Evolutionary conservation across 2,329 filamentous ascomycete genomes (phyloP), one percentile per base, ranked within the genome.

Genomic region (Paramyrothecium roridum): DNA sequence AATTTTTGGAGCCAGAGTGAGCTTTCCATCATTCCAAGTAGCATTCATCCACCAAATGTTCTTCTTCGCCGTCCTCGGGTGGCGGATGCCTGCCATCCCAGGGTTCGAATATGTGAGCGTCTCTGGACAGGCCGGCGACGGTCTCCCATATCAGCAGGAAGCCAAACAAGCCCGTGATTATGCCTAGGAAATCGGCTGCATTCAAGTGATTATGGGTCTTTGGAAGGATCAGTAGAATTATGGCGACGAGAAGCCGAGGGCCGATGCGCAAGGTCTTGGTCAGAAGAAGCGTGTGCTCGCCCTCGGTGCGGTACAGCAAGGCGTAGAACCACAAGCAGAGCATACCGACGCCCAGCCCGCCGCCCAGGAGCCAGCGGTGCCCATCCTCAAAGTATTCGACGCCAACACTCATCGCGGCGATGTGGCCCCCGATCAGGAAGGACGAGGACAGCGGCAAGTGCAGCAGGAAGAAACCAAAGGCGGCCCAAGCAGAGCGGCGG

Each of bases 331-430:
- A 76, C 7, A 80, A 65, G 54, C 75, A 79, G 48, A 78, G 66
- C 66, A 78, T 66, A 17, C 76, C 77, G 2, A 75, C 66, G 2
- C 75, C 76, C 0, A 80, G 68, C 2, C 76, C 76, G 30, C 73
- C 76, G 19, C 77, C 76, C 1, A 79, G 69, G 3, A 80, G 66
- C 77, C 77, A 79, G n/a, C 73, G 69, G 58, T 79, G 72, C 0
- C 73, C 70, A 2, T 71, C 64, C 34, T 75, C 73, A 52, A 79
- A 72, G 19, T 74, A 64, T 1, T 76, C 63, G 34, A 72, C 58
- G 2, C 64, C 63, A 0, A 74, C 72, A 43, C 73, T 76, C 2
- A 70, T 62, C 8, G 77, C 77, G 17, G 72, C 71, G 13, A 79
- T 68, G 56, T 80, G 77, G 0, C 77, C 77, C 19, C 76, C 76